Evolutionary conservation across 495 filamentous ascomycete genomes (phyloP), one percentile per base, ranked within the genome.

Genomic region (Aspergillus baeticus): DNA sequence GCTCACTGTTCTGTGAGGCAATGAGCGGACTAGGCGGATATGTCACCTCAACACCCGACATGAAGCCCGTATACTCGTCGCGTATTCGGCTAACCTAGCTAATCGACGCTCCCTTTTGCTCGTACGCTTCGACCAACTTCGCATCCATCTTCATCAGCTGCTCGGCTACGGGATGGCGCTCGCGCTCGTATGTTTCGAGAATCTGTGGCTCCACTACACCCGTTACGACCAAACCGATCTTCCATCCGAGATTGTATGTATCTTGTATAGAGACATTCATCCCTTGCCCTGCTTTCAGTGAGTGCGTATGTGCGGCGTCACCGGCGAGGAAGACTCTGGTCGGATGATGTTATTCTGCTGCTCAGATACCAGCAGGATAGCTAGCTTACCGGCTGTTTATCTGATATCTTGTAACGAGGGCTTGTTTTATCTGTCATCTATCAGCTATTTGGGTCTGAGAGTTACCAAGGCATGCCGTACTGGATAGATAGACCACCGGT

Each of bases 181-280:
- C 71, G 3, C 17, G 6, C 10, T 67, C 48, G 39, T 73, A 76
- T 6, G 68, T 69, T 13, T 65, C 53, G 0, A 82, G 63, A n/a
- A 78, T 62, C 8, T 55, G 56, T 1, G 67, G 63, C 3, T 68
- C 53, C 3, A 43, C 18, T 7, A 35, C 35, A 1, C 54, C 49
- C 10, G 38, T 54, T 36, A 82, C 61, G 3, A 76, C 69, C 14
- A 73, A 63, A 6, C 69, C 70, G 8, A 83, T 57, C 58, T 83
- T 82, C 78, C 79, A 83, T 0, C 63, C 63, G 0, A 83, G 65
- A 51, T 81, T 81, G n/a, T 77, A 75, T 6, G 75, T 72, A 53
- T 83, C 80, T 42, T 80, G 75, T n/a, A 83, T 63, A 4, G 75
- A 76, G 0, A 76, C 75, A 58, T 82, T 83, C 76, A 81, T 74